A percentile compares a stretch with the other conserved stretches of the same genome.
Evolutionary conservation across 2,329 filamentous ascomycete genomes (phyloP).

Genomic region (Cadophora luteo-olivacea): DNA sequence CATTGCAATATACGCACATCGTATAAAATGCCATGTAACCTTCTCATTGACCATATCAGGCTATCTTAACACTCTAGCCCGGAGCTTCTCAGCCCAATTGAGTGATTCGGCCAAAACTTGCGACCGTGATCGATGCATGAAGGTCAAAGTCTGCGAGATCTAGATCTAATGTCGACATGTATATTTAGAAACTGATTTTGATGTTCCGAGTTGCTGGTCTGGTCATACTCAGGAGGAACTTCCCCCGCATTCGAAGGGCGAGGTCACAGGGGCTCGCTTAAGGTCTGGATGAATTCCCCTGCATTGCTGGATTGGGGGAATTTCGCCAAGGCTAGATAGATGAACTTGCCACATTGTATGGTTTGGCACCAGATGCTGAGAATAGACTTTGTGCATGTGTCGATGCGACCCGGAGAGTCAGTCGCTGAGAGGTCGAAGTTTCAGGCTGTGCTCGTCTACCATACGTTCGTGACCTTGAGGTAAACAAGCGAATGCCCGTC

Average conservation of each 20-base stretch:
- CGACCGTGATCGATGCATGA: not conserved
- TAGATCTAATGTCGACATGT: not conserved
- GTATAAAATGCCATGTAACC: constrained; percentile 16
- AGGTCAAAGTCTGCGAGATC: not conserved
- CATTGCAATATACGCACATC: constrained; percentile 6
- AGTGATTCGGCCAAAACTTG: not conserved
- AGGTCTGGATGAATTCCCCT: not conserved
- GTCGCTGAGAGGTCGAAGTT: not conserved
- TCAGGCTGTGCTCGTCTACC: not conserved
- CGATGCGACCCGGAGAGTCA: not conserved
- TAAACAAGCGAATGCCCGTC: not conserved
- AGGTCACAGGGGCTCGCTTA: constrained; percentile 14
- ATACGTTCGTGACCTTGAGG: not conserved
- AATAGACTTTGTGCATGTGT: not conserved
- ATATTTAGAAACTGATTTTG: not conserved
- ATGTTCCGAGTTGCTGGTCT: not conserved
- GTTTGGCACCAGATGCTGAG: not conserved
- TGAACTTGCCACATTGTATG: constrained; percentile 1
- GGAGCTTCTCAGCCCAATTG: not conserved
- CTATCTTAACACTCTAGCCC: constrained; percentile 9
- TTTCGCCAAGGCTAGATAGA: not conserved
- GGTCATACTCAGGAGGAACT: not conserved
- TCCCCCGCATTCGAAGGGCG: not conserved
- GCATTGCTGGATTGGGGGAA: not conserved
- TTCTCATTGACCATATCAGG: constrained; percentile 14